Conservation (phyloP, 2,329 filamentous ascomycete genomes). For the Aspergillus niger region DNA sequence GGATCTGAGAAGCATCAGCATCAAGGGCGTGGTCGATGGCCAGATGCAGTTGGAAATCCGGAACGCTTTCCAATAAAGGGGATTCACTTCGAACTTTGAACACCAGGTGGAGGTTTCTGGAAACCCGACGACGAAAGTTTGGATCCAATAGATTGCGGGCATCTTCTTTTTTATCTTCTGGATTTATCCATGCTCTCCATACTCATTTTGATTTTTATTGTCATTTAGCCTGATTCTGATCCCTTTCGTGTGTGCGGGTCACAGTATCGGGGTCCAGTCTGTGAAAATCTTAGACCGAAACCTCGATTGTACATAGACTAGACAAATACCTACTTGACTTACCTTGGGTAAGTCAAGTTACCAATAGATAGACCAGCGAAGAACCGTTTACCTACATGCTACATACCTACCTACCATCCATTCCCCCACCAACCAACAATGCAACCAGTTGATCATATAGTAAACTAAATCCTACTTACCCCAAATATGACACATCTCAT, state of each 20-base stretch:
- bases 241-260: background rate
- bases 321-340: background rate
- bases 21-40: slow-evolving; percentile 60
- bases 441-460: background rate
- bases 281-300: background rate
- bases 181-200: no score
- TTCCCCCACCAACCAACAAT: background rate
- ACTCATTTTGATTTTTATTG: background rate
- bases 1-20: slow-evolving; percentile 72
- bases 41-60: slow-evolving; percentile 67
- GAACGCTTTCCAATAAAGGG: slow-evolving; percentile 52
- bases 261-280: background rate
- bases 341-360: background rate
- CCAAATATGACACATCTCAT: no score
- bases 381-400: background rate
- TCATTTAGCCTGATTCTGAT: background rate
- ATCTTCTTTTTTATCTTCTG: background rate
- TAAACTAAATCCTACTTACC: no score
- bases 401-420: background rate
- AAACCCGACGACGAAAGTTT: slow-evolving; percentile 3
- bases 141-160: slow-evolving; percentile 1
- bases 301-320: background rate
- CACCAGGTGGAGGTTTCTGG: background rate
- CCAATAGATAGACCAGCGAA: background rate
- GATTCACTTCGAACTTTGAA: background rate